Evolutionary conservation across 164 flowering plant genomes (phyloP).

Genomic region (Magnolia kwangsiensis): DNA sequence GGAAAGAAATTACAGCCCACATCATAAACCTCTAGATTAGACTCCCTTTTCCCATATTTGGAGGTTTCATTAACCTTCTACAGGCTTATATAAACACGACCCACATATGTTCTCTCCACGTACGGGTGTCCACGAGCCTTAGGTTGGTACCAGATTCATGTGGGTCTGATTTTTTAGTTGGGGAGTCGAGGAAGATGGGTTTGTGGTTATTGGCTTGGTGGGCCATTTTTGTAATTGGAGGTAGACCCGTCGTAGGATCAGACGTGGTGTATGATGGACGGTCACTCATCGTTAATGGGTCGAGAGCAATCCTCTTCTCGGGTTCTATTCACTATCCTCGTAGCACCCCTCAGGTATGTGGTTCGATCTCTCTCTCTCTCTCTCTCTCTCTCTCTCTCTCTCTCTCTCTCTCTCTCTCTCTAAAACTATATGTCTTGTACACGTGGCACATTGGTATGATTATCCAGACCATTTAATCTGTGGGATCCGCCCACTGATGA

Average conservation of each 20-base stretch:
- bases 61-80: neutral
- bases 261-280: constrained; percentile 46
- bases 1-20: neutral
- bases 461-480: too few species aligned
- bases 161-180: neutral
- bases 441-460: too few species aligned
- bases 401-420: constrained; percentile 1
- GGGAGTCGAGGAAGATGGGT: neutral
- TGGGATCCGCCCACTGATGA: too few species aligned
- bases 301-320: constrained; percentile 42
- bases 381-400: constrained; percentile 5
- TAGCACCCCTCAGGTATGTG: constrained; percentile 51
- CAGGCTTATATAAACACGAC: neutral
- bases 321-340: constrained; percentile 65
- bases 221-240: constrained; percentile 3
- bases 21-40: neutral
- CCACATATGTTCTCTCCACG: neutral
- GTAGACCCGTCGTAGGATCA: constrained; percentile 11
- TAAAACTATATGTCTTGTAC: too few species aligned
- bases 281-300: constrained; percentile 43
- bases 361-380: neutral
- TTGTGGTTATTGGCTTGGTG: neutral
- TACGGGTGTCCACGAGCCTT: neutral
- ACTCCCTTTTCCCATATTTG: neutral
- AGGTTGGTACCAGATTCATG: neutral